Base-by-base conservation (phyloP, 768 basidiomycete species). In the Guyanaporus albipodus region DNA sequence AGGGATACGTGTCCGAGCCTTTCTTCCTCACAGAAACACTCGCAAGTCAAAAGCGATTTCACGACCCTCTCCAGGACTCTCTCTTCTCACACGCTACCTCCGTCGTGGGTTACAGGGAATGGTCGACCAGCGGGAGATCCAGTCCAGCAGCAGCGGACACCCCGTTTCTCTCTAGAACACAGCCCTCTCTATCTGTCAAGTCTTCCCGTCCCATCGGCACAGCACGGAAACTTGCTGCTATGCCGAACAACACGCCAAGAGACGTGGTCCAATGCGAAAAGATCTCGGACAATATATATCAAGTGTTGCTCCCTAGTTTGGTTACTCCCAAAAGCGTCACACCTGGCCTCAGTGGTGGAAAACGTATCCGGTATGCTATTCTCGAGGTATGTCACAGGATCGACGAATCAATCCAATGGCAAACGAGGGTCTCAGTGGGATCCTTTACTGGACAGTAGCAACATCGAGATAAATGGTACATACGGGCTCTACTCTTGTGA, bases 21-120 rank as follows among this genome's bases (percentile, higher is more conserved):
- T 85, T 84, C 56, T 93, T 91, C 62, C 71, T 94, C 52, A 91
- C 89, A 6, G 85, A 91, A 65, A 90, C 85, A 0, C 77, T 95
- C 23, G 73, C 78, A 55, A 83, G 83, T 54, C 90, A 93, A 67
- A 79, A 79, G 31, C 82, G 94, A 11, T 97, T 97, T 59, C 90
- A 97, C 66, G 94, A 97, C 55, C 94, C 93, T 4, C 68, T 83
- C 19, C 85, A 88, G 62, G 84, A 90, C 49, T 93, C 91, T 1
- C 69, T 95, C 19, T 92, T 90, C 59, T 90, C 89, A 1, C 79
- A 91, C 55, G 79, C 89, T 0, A 70, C 73, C 7, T 86, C 90
- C 18, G 84, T 93, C 8, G 80, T 85, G 60, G 83, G 86, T 6
- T 95, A 84, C 61, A 73, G 86, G 48, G 73, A 82, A 46, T 94